Evolutionary conservation across 768 basidiomycete species (phyloP).

Genomic region (Porphyrellus cyaneotinctus): DNA sequence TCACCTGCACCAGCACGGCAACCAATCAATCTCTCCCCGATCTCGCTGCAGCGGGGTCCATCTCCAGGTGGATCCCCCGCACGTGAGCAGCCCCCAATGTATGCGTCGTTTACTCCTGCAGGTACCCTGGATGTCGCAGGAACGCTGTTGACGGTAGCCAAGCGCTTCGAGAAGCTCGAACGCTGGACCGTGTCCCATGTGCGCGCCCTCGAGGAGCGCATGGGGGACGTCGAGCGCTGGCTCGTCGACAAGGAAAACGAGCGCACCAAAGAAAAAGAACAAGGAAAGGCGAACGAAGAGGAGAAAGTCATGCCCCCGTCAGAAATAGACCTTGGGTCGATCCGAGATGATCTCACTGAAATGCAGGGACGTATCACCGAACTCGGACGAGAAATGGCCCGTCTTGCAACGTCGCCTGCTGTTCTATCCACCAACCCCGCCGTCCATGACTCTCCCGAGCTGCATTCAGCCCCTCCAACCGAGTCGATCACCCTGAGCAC

Average conservation of each 20-base stretch:
- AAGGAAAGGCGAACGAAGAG: constrained; percentile 11
- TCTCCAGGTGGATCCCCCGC: constrained; percentile 37
- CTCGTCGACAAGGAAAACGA: constrained; percentile 80
- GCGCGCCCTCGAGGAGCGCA: constrained; percentile 83
- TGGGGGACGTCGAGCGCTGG: constrained; percentile 90
- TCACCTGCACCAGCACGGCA: constrained; percentile 41
- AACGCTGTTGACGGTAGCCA: constrained; percentile 68
- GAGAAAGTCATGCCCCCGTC: constrained; percentile 15
- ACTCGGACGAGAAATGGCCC: constrained; percentile 78
- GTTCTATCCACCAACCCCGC: constrained; percentile 45
- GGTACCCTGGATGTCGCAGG: constrained; percentile 73
- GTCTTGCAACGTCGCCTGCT: constrained; percentile 52
- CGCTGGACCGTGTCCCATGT: constrained; percentile 89
- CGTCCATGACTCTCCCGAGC: constrained; percentile 40
- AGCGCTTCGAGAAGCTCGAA: constrained; percentile 82
- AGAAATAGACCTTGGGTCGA: constrained; percentile 42
- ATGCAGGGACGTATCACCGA: constrained; percentile 71
- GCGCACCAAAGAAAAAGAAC: constrained; percentile 40
- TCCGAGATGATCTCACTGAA: constrained; percentile 68
- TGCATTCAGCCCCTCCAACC: constrained; percentile 43
- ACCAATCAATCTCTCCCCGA: constrained; percentile 52
- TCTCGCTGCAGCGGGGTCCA: constrained; percentile 50
- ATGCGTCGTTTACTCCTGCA: constrained; percentile 68
- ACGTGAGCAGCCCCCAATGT: constrained; percentile 61
- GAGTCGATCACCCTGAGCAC: constrained; percentile 42